These are phyloP conservation scores for Colletotrichum sp. DNA, from an alignment of 2,329 filamentous ascomycete genomes.

Conservation along the genomic window DNA sequence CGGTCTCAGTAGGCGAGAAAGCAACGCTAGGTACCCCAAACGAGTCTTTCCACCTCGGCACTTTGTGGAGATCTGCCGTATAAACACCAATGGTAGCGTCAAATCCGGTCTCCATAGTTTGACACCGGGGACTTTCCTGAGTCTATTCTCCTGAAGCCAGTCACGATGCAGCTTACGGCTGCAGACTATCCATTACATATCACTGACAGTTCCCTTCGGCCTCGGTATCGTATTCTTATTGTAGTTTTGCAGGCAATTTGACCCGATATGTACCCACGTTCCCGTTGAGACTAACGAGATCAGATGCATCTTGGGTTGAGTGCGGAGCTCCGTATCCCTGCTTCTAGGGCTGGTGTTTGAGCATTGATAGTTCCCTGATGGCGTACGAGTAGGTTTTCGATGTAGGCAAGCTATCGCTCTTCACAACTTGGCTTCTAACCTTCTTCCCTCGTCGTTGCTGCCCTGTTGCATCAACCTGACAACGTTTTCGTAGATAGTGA, in stretches of 20 bases:
- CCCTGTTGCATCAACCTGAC: neutral
- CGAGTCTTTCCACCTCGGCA: neutral
- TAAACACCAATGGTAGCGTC: neutral
- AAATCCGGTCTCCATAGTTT: neutral
- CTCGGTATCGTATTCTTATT: neutral
- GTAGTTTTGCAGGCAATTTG: neutral
- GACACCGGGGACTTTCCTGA: neutral
- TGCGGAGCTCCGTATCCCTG: neutral
- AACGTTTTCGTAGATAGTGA: neutral
- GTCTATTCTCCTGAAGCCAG: neutral
- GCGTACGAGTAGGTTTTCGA: neutral
- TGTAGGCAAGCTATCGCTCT: neutral
- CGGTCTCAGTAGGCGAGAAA: neutral
- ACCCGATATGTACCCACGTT: neutral
- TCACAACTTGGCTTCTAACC: neutral
- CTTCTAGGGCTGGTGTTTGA: neutral
- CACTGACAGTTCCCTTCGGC: neutral
- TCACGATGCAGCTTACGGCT: neutral
- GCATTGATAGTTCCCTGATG: neutral
- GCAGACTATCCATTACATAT: neutral
- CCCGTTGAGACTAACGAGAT: neutral
- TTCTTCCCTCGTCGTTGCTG: neutral
- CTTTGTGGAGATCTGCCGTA: neutral
- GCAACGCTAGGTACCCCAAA: neutral
- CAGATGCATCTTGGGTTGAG: neutral